Conservation (phyloP, 2,329 filamentous ascomycete species). For the Ascosphaera pollenicola region DNA sequence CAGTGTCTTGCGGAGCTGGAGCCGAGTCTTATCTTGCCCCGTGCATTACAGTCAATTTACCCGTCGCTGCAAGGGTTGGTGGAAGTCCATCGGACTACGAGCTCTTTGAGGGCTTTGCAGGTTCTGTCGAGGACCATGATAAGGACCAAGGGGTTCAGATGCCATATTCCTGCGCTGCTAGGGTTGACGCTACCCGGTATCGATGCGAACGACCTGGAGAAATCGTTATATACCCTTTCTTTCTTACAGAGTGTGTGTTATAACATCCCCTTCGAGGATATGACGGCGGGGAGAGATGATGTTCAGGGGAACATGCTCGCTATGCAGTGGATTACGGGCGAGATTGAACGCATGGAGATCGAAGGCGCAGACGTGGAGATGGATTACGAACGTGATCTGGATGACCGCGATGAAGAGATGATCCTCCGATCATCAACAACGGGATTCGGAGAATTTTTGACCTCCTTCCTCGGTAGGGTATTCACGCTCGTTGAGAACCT, state of each 20-base stretch:
- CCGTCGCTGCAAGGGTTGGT: conserved; percentile 91
- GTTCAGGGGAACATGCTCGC: conserved; percentile 56
- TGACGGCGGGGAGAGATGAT: conserved; percentile 46
- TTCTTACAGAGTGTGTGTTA: conserved; percentile 94
- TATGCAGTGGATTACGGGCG: conserved; percentile 78
- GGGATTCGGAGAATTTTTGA: conserved; percentile 77
- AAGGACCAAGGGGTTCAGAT: conserved; percentile 84
- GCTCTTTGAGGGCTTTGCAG: conserved; percentile 76
- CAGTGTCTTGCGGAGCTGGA: conserved; percentile 81
- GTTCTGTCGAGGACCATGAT: conserved; percentile 83
- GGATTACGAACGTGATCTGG: conserved; percentile 62
- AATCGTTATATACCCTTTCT: conserved; percentile 81
- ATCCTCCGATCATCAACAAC: conserved; percentile 88
- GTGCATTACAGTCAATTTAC: conserved; percentile 87
- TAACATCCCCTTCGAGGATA: conserved; percentile 75
- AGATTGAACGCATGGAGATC: conserved; percentile 82
- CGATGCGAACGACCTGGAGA: conserved; percentile 91
- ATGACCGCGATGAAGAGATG: conserved; percentile 64
- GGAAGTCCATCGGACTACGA: conserved; percentile 89
- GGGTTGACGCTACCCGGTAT: conserved; percentile 85
- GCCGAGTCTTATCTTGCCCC: conserved; percentile 75
- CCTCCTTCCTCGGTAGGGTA: conserved; percentile 76
- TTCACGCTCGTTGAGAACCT: conserved; percentile 92
- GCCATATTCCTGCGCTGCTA: conserved; percentile 84
- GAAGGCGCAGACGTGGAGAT: conserved; percentile 70